phyloP scores from a whole-genome alignment of 2,329 filamentous ascomycete genomes.

The Fusarium luffae region DNA sequence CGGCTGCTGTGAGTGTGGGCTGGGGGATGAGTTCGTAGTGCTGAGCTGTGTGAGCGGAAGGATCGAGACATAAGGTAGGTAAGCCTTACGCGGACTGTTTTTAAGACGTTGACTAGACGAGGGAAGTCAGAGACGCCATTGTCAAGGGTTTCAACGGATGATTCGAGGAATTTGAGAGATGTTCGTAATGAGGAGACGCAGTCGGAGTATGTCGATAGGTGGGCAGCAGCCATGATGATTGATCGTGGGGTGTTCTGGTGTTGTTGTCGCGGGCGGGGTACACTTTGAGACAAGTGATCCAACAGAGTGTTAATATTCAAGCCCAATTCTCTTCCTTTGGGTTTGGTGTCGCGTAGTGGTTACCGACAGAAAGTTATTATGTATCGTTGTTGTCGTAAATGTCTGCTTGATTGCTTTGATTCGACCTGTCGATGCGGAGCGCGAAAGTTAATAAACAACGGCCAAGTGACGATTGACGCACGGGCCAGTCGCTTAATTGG shows the following conservation, averaged over 20 bases:
- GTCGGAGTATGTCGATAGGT: conserved; percentile 60
- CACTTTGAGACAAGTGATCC: neutral
- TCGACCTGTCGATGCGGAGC: conserved; percentile 2
- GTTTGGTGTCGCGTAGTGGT: fast-evolving
- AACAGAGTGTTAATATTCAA: neutral
- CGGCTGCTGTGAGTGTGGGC: conserved; percentile 81
- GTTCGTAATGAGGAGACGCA: conserved; percentile 69
- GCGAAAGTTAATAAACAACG: conserved; percentile 20
- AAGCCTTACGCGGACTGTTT: conserved; percentile 64
- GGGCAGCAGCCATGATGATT: conserved; percentile 40
- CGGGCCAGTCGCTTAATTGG: conserved; percentile 16
- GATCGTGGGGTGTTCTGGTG: conserved; percentile 9
- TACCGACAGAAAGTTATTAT: neutral
- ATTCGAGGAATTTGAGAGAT: conserved; percentile 70
- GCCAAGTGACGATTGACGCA: conserved; percentile 12
- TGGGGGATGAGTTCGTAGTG: conserved; percentile 95
- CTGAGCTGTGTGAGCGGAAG: conserved; percentile 55
- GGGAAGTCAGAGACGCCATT: conserved; percentile 69
- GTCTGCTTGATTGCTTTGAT: conserved; percentile 11
- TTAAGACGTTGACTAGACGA: conserved; percentile 65
- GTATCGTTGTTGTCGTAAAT: neutral
- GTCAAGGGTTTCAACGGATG: conserved; percentile 67
- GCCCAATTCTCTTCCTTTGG: neutral
- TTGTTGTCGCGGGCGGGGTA: conserved; percentile 30
- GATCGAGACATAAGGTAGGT: neutral